Evolutionary conservation across 148 eudicot genomes (phyloP).

Genomic region (Simmondsia chinensis): DNA sequence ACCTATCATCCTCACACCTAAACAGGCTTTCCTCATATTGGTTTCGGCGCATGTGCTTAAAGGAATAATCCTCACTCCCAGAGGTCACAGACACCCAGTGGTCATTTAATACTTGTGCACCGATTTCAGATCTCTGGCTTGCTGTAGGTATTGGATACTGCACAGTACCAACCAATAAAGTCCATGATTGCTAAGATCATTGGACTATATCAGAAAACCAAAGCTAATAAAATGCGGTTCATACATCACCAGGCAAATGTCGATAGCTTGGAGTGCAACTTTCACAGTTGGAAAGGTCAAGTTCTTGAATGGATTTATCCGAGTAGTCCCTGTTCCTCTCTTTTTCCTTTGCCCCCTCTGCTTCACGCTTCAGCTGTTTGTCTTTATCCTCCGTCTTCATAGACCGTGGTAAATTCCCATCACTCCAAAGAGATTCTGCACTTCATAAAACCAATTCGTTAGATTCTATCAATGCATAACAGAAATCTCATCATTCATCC

Average conservation of each 20-base stretch:
- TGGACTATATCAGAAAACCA: slow-evolving; percentile 8
- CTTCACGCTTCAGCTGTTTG: slow-evolving; percentile 61
- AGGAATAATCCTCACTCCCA: slow-evolving; percentile 97
- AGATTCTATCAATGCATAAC: slow-evolving; percentile 2
- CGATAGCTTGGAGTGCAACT: slow-evolving; percentile 97
- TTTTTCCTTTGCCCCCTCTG: slow-evolving; percentile 64
- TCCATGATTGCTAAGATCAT: slow-evolving; percentile 3
- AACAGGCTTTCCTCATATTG: slow-evolving; percentile 98
- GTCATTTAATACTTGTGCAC: slow-evolving; percentile 84
- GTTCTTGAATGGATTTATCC: slow-evolving; percentile 84
- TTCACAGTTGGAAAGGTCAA: slow-evolving; percentile 84
- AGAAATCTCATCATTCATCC: too few relatives aligned
- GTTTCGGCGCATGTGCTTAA: slow-evolving; percentile 98
- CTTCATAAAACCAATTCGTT: slow-evolving; percentile 5
- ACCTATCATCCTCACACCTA: slow-evolving; percentile 99
- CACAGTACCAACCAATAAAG: slow-evolving; percentile 11
- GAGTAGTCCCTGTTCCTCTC: slow-evolving; percentile 27
- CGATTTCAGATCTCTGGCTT: slow-evolving; percentile 89
- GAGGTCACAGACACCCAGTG: slow-evolving; percentile 98
- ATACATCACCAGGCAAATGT: slow-evolving; percentile 86
- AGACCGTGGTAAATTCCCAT: slow-evolving; percentile 46
- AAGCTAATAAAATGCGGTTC: slow-evolving; percentile 1
- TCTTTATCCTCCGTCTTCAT: slow-evolving; percentile 63
- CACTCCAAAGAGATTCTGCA: slow-evolving; percentile 66
- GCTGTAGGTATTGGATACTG: slow-evolving; percentile 91